Evolutionary conservation across 2,329 filamentous ascomycete genomes (phyloP).

Genomic region (Orbilia ellipsospora): DNA sequence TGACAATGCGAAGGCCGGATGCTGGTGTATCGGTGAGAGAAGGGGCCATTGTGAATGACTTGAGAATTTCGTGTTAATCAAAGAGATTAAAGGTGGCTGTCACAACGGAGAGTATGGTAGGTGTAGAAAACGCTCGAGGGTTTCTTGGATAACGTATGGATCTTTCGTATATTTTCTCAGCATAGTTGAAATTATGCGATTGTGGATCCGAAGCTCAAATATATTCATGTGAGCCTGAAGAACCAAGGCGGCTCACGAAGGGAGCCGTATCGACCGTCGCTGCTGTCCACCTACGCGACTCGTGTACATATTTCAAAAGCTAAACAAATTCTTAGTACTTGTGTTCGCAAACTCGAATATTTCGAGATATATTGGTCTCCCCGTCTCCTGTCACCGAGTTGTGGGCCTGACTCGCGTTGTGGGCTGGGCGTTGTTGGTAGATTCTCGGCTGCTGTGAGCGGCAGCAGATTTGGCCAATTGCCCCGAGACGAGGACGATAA

Average conservation of each 20-base stretch:
- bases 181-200: too few relatives aligned
- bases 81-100: not conserved
- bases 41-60: constrained; percentile 34
- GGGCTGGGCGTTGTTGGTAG: not conserved
- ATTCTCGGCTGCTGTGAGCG: constrained; percentile 26
- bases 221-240: too few relatives aligned
- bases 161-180: too few relatives aligned
- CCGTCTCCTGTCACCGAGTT: constrained; percentile 2
- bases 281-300: too few relatives aligned
- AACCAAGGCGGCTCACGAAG: too few relatives aligned
- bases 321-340: too few relatives aligned
- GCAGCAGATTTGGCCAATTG: not conserved
- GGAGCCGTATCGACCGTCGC: too few relatives aligned
- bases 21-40: constrained; percentile 15
- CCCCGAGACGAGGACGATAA: constrained; percentile 35
- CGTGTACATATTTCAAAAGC: too few relatives aligned
- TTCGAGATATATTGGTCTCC: not conserved
- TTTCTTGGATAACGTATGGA: too few relatives aligned
- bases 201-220: too few relatives aligned
- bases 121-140: not conserved
- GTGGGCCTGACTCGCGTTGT: not conserved
- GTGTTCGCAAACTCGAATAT: too few relatives aligned
- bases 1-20: constrained; percentile 43
- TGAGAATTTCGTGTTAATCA: not conserved
- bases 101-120: not conserved